Percentiles rank a stretch among this genome's conserved stretches.
Evolutionary conservation across 352 stramenopile genomes (phyloP).

Genomic region (Globisporangium iwayamae): DNA sequence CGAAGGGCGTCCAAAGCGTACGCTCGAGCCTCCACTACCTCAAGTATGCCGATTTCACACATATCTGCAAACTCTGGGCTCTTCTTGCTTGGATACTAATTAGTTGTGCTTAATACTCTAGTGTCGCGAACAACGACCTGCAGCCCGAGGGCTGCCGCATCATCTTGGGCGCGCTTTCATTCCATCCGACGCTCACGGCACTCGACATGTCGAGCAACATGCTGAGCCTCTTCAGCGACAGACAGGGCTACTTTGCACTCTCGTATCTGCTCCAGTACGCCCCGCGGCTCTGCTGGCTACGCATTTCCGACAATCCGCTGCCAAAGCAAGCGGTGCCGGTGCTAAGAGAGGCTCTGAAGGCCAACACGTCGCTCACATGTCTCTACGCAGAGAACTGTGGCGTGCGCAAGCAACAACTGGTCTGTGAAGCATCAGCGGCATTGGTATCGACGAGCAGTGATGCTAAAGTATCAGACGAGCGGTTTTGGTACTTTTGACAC

Average conservation of each 20-base stretch:
- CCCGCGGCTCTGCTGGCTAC: constrained; percentile 45
- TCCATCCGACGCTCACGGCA: constrained; percentile 51
- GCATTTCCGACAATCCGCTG: constrained; percentile 36
- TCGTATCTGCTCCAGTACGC: constrained; percentile 47
- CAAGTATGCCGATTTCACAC: constrained; percentile 28
- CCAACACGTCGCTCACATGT: constrained; percentile 39
- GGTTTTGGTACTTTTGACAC: constrained; percentile 5
- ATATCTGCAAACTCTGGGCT: too few species aligned
- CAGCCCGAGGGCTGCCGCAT: constrained; percentile 57
- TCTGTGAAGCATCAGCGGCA: background rate
- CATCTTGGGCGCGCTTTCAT: constrained; percentile 37
- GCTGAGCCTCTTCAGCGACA: constrained; percentile 50
- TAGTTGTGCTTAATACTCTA: constrained; percentile 11
- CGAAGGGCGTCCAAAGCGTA: constrained; percentile 54
- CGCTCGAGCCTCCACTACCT: constrained; percentile 47
- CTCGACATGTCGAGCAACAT: constrained; percentile 60
- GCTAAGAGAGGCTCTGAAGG: constrained; percentile 23
- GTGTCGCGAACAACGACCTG: constrained; percentile 47
- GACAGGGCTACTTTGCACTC: constrained; percentile 48
- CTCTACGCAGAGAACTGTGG: constrained; percentile 28
- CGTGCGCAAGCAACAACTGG: constrained; percentile 15
- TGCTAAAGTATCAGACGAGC: background rate
- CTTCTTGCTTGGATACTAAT: background rate
- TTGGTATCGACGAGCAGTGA: background rate
- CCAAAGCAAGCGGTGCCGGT: constrained; percentile 13